Base-by-base conservation (phyloP, 2,329 filamentous ascomycete genomes). In the Leptodontidium sp. region DNA sequence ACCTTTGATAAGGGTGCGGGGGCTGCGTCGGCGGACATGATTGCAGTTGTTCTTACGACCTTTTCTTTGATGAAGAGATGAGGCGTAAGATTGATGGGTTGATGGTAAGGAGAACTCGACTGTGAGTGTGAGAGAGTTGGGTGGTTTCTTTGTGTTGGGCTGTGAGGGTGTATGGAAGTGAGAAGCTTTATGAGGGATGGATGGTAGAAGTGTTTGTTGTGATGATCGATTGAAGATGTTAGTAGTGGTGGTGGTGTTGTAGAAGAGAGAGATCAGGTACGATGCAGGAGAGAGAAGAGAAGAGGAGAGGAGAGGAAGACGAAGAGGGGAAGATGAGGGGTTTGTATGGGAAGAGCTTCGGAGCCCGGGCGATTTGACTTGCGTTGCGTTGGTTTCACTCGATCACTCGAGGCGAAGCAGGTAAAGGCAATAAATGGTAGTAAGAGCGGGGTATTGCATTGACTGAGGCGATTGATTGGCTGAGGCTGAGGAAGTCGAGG, bases 1-100 rank as follows among this genome's bases (percentile, higher is more conserved):
- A 97, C 90, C 86, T 97, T 97, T 82, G 88, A 87, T 80, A 97
- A 88, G 77, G 91, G 87, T 72, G 76, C 72, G 70, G 76, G 71
- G 71, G 74, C 70, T 74, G 80, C 79, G 67, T 81, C 74, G 72
- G 84, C 82, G 77, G 87, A 84, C 87, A 90, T 88, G 79, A 66
- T 88, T 78, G 66, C 55, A 55, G 49, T 58, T 29, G 40, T 61
- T 43, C 61, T 55, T 68, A 61, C 32, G 69, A 63, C 59, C 43
- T 62, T 69, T 67, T 65, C 29, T 45, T 66, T 32, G 53, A 50
- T 43, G 57, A 50, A 29, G 32, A 21, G 53, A 50, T 50, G 49
- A 50, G 32, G 21, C 63, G 32, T 61, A 65, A 43, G 49, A 61
- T 65, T 59, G 66, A 53, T 45, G n/a, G 66, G 64, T 64, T 67